Percentiles rank a stretch among this genome's conserved stretches.
Conservation (phyloP, 1,139 yeast species). For the Blastobotrys capitulatus region DNA sequence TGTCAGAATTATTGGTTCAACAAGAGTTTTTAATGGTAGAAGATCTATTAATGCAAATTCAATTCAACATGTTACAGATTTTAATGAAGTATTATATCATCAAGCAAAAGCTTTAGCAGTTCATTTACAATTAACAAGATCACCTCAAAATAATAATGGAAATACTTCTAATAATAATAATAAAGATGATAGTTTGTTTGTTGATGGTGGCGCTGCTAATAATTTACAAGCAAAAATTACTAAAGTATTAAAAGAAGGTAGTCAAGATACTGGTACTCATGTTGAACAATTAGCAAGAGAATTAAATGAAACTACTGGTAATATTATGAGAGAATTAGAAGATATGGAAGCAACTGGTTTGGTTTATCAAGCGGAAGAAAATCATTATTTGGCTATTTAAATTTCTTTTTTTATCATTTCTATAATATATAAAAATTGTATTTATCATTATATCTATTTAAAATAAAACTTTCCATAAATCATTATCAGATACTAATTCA, state of each 20-base stretch:
- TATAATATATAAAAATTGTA: neutral
- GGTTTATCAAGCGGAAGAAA: conserved; percentile 19
- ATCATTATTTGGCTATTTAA: conserved; percentile 10
- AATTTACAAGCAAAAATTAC: conserved; percentile 11
- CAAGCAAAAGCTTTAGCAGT: conserved; percentile 63
- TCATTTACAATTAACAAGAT: conserved; percentile 36
- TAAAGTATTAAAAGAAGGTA: conserved; percentile 2
- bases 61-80: conserved; percentile 57
- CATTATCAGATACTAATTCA: conserved; percentile 23
- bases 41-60: conserved; percentile 61
- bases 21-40: conserved; percentile 65
- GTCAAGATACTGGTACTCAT: conserved; percentile 15
- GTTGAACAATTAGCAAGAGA: conserved; percentile 18
- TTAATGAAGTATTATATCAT: conserved; percentile 73
- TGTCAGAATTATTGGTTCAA: conserved; percentile 65
- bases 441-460: conserved; percentile 2
- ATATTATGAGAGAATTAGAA: conserved; percentile 13
- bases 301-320: conserved; percentile 11
- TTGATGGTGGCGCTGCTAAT: conserved; percentile 8
- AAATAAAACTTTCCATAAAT: conserved; percentile 21
- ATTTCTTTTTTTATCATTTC: neutral
- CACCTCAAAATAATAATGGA: neutral
- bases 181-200: conserved; percentile 19
- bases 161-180: conserved; percentile 1
- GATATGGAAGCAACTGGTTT: conserved; percentile 18